Evolutionary conservation across 805 yeast genomes (phyloP).

Genomic region (Ogataea methylovora): DNA sequence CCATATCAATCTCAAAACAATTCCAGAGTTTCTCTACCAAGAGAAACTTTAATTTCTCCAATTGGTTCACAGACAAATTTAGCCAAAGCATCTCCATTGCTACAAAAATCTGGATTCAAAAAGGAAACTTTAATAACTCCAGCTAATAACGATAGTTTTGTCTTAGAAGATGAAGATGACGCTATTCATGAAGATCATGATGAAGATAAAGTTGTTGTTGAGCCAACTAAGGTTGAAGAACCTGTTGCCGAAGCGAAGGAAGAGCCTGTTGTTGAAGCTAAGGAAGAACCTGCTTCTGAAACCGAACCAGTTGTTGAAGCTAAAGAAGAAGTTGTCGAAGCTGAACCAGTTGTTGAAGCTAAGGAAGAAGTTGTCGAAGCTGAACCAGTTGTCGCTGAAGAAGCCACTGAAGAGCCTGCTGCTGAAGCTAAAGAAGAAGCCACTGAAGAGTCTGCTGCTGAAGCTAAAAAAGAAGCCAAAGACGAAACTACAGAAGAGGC

Average conservation of each 20-base stretch:
- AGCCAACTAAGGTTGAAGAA: neutral
- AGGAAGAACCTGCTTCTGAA: conserved; percentile 4
- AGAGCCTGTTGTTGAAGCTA: neutral
- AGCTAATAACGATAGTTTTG: conserved; percentile 20
- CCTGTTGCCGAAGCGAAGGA: neutral
- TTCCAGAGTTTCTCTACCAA: conserved; percentile 18
- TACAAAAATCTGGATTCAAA: no score
- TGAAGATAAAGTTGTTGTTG: no score
- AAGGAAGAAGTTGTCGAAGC: neutral
- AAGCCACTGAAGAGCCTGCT: conserved; percentile 3
- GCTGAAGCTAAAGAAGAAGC: conserved; percentile 1
- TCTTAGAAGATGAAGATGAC: conserved; percentile 23
- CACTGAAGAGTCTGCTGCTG: conserved; percentile 2
- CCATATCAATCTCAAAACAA: conserved; percentile 1
- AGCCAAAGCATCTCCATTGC: no score
- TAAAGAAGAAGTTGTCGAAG: conserved; percentile 5
- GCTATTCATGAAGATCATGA: no score
- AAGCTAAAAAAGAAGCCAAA: neutral
- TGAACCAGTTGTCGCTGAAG: conserved; percentile 8
- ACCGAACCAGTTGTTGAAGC: conserved; percentile 4
- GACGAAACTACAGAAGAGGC: neutral
- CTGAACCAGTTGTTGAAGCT: conserved; percentile 1
- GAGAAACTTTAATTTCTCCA: conserved; percentile 26
- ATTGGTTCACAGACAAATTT: conserved; percentile 9
- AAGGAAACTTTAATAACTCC: neutral